Base-by-base conservation (phyloP, 2,329 filamentous ascomycete species). In the Ophiostoma pallidulum region DNA sequence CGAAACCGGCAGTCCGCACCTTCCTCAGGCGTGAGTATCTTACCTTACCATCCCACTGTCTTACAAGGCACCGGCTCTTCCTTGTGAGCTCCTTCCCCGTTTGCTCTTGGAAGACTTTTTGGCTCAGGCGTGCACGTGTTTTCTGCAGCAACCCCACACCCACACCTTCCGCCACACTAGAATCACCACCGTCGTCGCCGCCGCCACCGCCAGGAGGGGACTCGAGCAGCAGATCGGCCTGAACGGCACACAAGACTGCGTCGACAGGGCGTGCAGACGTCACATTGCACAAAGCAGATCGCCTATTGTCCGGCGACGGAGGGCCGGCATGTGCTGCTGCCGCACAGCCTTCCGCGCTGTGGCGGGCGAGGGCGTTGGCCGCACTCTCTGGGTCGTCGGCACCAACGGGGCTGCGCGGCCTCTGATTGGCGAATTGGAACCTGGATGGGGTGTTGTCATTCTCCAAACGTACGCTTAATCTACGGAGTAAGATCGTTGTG, bases 401-500 rank as follows among this genome's bases (percentile, higher is more conserved):
- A 47, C 47, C 28, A 43, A 28, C 42, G 41, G 39, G 24, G 44
- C 40, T 51, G 26, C 18, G 26, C 22, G 29, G 26, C 16, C 40
- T 48, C 47, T 53, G 49, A 50, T 51, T 53, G 51, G 51, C 35
- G 46, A 51, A 53, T 53, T 36, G 20, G 32, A 16, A n/a, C n/a
- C n/a, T n/a, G n/a, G n/a, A n/a, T n/a, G n/a, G n/a, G n/a, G n/a
- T n/a, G n/a, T n/a, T n/a, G n/a, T n/a, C n/a, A n/a, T n/a, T n/a
- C n/a, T n/a, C n/a, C n/a, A n/a, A n/a, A n/a, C n/a, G n/a, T n/a
- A n/a, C n/a, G n/a, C n/a, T n/a, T n/a, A n/a, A n/a, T n/a, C n/a
- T n/a, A n/a, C n/a, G n/a, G n/a, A n/a, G n/a, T n/a, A n/a, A n/a
- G n/a, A n/a, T n/a, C n/a, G n/a, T 36, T 44, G 48, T 44, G 44